Percentiles rank a stretch among this genome's conserved stretches.
Evolutionary conservation across 768 basidiomycete genomes (phyloP).

Genomic region (Lanmaoa rubissima): DNA sequence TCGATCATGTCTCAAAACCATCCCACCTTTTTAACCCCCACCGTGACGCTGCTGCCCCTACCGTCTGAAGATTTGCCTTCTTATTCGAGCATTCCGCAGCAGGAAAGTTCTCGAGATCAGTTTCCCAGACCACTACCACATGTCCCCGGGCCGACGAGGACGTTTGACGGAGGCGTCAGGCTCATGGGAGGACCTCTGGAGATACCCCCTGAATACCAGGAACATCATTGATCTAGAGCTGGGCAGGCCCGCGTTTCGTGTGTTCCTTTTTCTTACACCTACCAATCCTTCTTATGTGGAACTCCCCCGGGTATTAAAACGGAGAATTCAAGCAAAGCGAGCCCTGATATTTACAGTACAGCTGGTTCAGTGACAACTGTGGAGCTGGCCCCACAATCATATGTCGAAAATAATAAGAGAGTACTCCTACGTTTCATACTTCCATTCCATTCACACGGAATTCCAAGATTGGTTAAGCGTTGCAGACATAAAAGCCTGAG

Average conservation of each 20-base stretch:
- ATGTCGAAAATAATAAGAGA: neutral
- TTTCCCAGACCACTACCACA: neutral
- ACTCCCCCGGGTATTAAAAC: neutral
- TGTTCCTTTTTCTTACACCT: neutral
- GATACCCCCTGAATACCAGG: constrained; percentile 4
- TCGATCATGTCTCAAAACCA: neutral
- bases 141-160: neutral
- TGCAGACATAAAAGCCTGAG: neutral
- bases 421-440: neutral
- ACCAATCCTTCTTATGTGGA: neutral
- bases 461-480: neutral
- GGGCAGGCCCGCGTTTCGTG: no score
- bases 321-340: neutral
- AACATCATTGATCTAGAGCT: neutral
- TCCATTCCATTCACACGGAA: neutral
- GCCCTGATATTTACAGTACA: neutral
- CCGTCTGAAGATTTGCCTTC: neutral
- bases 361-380: neutral
- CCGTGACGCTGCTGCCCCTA: neutral
- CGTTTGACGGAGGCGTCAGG: constrained; percentile 3
- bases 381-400: neutral
- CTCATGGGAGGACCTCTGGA: neutral
- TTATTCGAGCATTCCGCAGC: neutral
- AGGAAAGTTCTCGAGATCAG: neutral
- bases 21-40: neutral